A percentile compares a stretch with the other conserved stretches of the same genome.
These are phyloP conservation scores for Sindora glabra DNA, from an alignment of 306 rosid genomes.

Conservation along the genomic window DNA sequence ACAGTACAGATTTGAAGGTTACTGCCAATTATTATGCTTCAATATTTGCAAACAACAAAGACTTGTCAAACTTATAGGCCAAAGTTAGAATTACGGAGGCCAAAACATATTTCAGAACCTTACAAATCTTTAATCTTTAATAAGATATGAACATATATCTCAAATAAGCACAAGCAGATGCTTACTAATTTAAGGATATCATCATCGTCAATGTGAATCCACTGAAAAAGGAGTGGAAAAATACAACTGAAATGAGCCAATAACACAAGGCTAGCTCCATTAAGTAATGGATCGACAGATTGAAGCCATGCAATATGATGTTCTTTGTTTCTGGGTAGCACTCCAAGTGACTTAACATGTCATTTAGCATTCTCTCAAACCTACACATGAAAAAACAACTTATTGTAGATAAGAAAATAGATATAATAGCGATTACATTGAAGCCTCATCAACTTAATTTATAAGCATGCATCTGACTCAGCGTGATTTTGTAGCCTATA, in stretches of 20 bases:
- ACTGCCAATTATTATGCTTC: not conserved
- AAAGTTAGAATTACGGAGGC: no score
- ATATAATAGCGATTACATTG: not conserved
- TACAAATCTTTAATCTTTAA: no score
- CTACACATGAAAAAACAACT: conserved; percentile 29
- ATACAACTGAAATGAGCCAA: conserved; percentile 85
- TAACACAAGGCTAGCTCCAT: conserved; percentile 56
- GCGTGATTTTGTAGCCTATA: no score
- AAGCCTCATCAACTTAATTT: not conserved
- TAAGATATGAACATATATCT: not conserved
- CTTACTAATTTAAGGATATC: conserved; percentile 78
- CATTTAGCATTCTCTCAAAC: conserved; percentile 78
- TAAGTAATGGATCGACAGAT: conserved; percentile 47
- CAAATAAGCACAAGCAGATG: not conserved
- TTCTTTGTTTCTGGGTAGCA: conserved; percentile 86
- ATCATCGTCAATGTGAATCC: conserved; percentile 89
- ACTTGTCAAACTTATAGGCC: not conserved
- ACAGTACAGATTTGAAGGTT: no score
- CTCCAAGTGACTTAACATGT: conserved; percentile 92
- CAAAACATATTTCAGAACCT: no score
- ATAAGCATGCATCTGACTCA: not conserved
- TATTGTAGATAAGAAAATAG: not conserved
- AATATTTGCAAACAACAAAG: not conserved
- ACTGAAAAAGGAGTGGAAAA: conserved; percentile 78
- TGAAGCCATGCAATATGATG: conserved; percentile 85